Base-by-base conservation (phyloP, 148 eudicot species). In the Heliamphora exappendiculata region DNA sequence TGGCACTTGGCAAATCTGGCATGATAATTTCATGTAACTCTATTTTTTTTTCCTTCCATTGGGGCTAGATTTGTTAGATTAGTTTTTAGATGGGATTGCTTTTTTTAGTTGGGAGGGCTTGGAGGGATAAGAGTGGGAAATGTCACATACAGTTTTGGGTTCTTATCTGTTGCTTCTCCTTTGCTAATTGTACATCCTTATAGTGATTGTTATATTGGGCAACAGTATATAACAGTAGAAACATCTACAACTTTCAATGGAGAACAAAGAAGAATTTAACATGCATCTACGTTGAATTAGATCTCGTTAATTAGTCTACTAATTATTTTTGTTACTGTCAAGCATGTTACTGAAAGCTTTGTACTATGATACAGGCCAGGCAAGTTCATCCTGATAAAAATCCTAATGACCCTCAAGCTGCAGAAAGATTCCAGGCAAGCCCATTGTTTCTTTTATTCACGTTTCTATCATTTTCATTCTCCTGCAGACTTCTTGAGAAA, bases 351-450 rank as follows among this genome's bases (percentile, higher is more conserved):
- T 2, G 13, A 10, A 62, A 28, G 19, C 37, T 39, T 67, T 73
- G 29, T 37, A 28, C 31, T 58, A 31, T n/a, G 70, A 33, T 65
- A 45, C 82, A 94, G 98, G 98, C 98, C 73, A 83, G 87, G 72
- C 93, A 90, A 87, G 97, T 91, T 75, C 98, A 93, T 81, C 98
- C 98, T 0, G 97, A 93, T 79, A 93, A 93, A 77, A 94, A 94
- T 72, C 96, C 90, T 16, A 83, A 92, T 84, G 97, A 94, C 77
- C 96, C 97, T 76, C 91, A 78, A 63, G 97, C 98, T 75, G 97
- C 97, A 1, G 92, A 88, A 76, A 92, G 85, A 76, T 94, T 94
- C 88, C 97, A 94, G 98, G 98, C 80, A 83, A 87, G 85, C 66
- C 37, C n/a, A 67, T 44, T 44, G 13, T 22, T 74, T 34, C 47